Percentiles rank a stretch among this genome's conserved stretches.
These are phyloP conservation scores for Gyrodon lividus DNA, from an alignment of 768 basidiomycete genomes.

Conservation along the genomic window DNA sequence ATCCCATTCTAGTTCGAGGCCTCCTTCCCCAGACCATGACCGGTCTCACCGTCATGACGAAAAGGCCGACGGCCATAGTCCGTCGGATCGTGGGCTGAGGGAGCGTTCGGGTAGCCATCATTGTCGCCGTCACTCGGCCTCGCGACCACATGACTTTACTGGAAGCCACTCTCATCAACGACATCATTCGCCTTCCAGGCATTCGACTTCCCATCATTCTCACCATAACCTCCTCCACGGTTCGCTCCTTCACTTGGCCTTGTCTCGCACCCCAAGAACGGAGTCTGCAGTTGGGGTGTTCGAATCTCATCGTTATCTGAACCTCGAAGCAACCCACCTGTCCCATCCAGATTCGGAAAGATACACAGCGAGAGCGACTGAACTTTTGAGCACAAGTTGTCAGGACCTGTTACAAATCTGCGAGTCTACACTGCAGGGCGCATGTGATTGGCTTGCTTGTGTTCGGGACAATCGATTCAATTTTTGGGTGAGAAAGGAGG, in stretches of 20 bases:
- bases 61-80: background rate
- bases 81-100: background rate
- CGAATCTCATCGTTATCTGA: conserved; percentile 67
- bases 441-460: conserved; percentile 51
- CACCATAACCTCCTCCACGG: conserved; percentile 36
- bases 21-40: conserved; percentile 28
- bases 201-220: conserved; percentile 19
- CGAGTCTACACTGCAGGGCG: conserved; percentile 37
- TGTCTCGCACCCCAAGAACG: conserved; percentile 29
- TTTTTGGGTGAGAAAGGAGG: conserved; percentile 36
- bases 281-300: conserved; percentile 71
- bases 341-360: conserved; percentile 46
- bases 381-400: conserved; percentile 52
- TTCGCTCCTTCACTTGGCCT: conserved; percentile 39
- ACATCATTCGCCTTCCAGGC: conserved; percentile 12
- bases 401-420: conserved; percentile 49
- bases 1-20: conserved; percentile 34
- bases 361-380: conserved; percentile 42
- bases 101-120: background rate
- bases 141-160: conserved; percentile 5
- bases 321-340: conserved; percentile 58
- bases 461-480: conserved; percentile 36
- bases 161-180: conserved; percentile 6
- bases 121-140: background rate
- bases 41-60: background rate